Evolutionary conservation across 2,329 filamentous ascomycete species (phyloP).

Genomic region (Botrytis tulipae): DNA sequence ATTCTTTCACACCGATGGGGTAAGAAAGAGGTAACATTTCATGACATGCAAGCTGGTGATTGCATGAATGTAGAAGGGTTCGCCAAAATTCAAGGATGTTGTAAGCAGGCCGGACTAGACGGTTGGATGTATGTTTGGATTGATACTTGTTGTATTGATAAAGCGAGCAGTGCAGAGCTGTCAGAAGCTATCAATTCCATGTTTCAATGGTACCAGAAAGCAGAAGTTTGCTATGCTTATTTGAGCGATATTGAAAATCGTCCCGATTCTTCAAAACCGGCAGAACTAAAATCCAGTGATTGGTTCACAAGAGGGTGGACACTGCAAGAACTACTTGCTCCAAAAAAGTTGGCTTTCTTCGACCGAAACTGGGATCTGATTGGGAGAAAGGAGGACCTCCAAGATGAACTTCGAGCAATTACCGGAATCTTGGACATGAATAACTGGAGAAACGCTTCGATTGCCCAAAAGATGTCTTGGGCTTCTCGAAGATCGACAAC

Average conservation of each 20-base stretch:
- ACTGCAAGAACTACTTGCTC: background rate
- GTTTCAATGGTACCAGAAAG: background rate
- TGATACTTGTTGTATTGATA: background rate
- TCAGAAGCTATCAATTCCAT: background rate
- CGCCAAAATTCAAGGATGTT: background rate
- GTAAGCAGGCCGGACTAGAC: background rate
- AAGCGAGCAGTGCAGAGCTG: background rate
- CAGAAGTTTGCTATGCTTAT: background rate
- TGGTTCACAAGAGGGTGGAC: background rate
- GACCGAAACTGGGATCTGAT: background rate
- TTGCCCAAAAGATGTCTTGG: background rate
- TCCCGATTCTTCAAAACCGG: background rate
- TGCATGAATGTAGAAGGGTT: background rate
- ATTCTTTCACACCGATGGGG: conserved; percentile 44
- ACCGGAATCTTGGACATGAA: background rate
- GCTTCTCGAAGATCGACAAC: background rate
- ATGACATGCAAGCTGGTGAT: conserved; percentile 22
- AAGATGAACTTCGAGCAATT: background rate
- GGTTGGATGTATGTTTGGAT: background rate
- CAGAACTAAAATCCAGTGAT: background rate
- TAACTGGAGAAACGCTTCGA: background rate
- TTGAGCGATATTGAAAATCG: background rate
- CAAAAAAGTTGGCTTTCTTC: background rate
- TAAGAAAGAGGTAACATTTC: conserved; percentile 38
- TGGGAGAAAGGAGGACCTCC: background rate